A percentile compares a stretch with the other conserved stretches of the same genome.
Evolutionary conservation across 768 basidiomycete species (phyloP).

Genomic region (Mycena albidolilacea): DNA sequence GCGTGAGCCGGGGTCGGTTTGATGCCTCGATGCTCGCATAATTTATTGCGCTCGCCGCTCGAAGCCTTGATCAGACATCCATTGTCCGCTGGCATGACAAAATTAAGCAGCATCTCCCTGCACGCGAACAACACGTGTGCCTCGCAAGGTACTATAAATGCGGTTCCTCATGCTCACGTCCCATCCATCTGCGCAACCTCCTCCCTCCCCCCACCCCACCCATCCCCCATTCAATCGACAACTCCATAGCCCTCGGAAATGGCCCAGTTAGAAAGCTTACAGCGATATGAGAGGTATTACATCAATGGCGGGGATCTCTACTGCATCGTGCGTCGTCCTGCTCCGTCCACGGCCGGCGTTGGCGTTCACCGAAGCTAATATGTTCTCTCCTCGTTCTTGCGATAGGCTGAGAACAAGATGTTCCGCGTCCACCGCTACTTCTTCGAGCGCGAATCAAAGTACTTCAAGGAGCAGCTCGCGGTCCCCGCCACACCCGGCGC

Average conservation of each 20-base stretch:
- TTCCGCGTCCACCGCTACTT: slow-evolving; percentile 70
- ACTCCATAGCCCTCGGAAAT: slow-evolving; percentile 10
- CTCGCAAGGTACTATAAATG: slow-evolving; percentile 33
- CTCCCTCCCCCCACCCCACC: slow-evolving; percentile 40
- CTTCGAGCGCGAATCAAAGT: slow-evolving; percentile 65
- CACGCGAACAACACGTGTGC: slow-evolving; percentile 56
- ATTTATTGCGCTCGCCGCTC: slow-evolving; percentile 1
- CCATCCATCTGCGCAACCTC: slow-evolving; percentile 28
- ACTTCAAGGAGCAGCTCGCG: slow-evolving; percentile 57
- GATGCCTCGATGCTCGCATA: slow-evolving; percentile 40
- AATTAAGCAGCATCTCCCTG: slow-evolving; percentile 25
- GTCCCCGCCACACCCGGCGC: slow-evolving; percentile 50
- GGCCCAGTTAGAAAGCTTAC: slow-evolving; percentile 33
- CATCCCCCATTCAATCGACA: neutral
- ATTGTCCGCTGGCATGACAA: slow-evolving; percentile 28
- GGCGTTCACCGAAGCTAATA: too few relatives aligned
- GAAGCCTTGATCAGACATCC: neutral
- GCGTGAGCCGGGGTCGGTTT: slow-evolving; percentile 1
- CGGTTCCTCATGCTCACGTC: slow-evolving; percentile 36
- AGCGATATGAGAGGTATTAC: slow-evolving; percentile 54
- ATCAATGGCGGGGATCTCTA: slow-evolving; percentile 60
- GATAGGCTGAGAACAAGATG: slow-evolving; percentile 63
- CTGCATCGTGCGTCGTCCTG: slow-evolving; percentile 52
- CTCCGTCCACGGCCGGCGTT: neutral
- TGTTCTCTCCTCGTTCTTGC: neutral